Conservation (phyloP, 2,329 filamentous ascomycete species). For the Fusarium tanahbumbuense region DNA sequence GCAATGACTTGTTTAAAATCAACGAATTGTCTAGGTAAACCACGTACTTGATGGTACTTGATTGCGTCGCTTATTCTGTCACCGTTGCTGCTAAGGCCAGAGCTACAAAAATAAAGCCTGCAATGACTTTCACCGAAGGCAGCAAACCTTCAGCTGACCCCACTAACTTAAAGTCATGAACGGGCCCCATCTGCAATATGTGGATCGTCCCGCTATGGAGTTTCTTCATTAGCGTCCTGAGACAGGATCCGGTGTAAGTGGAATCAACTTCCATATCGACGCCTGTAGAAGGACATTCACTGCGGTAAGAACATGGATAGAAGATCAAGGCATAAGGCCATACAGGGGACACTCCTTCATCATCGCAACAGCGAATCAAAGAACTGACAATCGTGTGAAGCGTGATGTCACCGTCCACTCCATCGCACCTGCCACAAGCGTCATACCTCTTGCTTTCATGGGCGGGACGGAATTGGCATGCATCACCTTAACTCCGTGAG, state of each 20-base stretch:
- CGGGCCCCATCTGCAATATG: slow-evolving; percentile 5
- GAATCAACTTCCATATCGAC: background rate
- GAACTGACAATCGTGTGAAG: slow-evolving; percentile 4
- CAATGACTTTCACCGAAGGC: background rate
- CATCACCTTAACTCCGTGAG: slow-evolving; percentile 30
- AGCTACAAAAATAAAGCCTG: slow-evolving; percentile 11
- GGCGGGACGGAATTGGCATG: slow-evolving; percentile 12
- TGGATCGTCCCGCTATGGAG: slow-evolving; percentile 25
- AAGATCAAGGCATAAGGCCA: background rate
- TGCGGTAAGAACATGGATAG: background rate
- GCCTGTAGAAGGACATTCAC: background rate
- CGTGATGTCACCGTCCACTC: slow-evolving; percentile 30
- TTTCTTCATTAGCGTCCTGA: slow-evolving; percentile 16
- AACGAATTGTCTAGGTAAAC: background rate
- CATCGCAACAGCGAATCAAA: background rate
- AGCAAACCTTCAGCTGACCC: background rate
- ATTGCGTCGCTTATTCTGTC: slow-evolving; percentile 16
- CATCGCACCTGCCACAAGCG: slow-evolving; percentile 5
- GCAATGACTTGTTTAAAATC: background rate
- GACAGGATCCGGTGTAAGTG: slow-evolving; percentile 6
- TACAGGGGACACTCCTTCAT: background rate
- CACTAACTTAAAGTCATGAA: slow-evolving; percentile 3
- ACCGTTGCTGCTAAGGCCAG: fast-evolving
- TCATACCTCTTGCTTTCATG: slow-evolving; percentile 13
- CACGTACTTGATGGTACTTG: background rate